Conservation (phyloP, 345 rosid genomes). For the Chamaenerion angustifolium region DNA sequence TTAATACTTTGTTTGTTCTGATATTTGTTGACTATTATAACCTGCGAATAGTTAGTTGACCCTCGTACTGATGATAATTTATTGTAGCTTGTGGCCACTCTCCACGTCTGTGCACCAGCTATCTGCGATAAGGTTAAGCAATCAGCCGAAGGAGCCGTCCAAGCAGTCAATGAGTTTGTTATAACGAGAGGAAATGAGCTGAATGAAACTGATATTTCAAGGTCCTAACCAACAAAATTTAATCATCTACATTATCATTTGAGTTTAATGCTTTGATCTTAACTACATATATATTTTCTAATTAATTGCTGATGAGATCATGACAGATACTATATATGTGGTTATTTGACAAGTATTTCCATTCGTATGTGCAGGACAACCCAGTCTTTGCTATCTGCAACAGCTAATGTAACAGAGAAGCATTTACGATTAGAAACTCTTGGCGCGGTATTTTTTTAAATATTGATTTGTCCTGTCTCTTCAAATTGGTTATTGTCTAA, state of each 20-base stretch:
- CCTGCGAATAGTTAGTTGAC: not conserved
- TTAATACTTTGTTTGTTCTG: not conserved
- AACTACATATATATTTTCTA: no score
- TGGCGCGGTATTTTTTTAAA: constrained; percentile 62
- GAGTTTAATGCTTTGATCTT: no score
- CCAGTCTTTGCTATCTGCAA: constrained; percentile 82
- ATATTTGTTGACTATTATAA: no score
- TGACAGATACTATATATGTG: not conserved
- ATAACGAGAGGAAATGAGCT: constrained; percentile 66
- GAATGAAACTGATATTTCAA: constrained; percentile 56
- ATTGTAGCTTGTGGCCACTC: constrained; percentile 70
- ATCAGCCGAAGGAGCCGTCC: constrained; percentile 92
- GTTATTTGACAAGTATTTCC: not conserved
- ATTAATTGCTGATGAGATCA: not conserved
- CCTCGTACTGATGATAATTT: constrained; percentile 19
- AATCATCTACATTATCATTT: not conserved
- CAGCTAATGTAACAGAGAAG: constrained; percentile 72
- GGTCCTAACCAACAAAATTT: constrained; percentile 23
- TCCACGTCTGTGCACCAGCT: constrained; percentile 61
- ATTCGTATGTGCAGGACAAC: constrained; percentile 50
- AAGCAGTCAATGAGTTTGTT: constrained; percentile 85
- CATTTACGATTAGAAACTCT: constrained; percentile 78
- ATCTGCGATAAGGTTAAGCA: constrained; percentile 78
- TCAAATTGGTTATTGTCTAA: no score
- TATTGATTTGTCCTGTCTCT: constrained; percentile 3